Conservation (phyloP, 345 rosid species). For the Combretum micranthum region DNA sequence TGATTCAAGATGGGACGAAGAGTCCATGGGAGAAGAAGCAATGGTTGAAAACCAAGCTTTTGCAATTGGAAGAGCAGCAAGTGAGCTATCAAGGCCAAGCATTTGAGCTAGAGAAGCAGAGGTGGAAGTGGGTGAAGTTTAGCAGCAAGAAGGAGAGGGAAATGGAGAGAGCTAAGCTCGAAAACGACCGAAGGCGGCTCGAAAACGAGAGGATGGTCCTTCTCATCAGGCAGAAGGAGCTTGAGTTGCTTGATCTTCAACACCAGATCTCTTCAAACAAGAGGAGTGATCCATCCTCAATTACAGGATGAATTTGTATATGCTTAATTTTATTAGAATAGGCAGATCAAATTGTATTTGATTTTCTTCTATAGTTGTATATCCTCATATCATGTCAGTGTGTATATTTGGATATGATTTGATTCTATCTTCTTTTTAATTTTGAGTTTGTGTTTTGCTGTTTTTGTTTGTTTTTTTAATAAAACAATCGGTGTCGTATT, state of each 20-base stretch:
- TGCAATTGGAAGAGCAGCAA: slow-evolving; percentile 72
- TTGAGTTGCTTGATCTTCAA: slow-evolving; percentile 45
- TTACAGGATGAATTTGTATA: slow-evolving; percentile 32
- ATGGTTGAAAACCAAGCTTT: slow-evolving; percentile 50
- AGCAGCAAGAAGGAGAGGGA: slow-evolving; percentile 89
- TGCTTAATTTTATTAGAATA: not conserved
- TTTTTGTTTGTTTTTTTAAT: no score
- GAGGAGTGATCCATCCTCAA: slow-evolving; percentile 58
- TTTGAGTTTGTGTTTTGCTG: no score
- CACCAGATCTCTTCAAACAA: slow-evolving; percentile 43
- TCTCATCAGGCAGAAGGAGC: slow-evolving; percentile 55
- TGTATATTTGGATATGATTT: no score
- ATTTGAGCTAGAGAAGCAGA: slow-evolving; percentile 78
- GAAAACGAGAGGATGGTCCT: slow-evolving; percentile 79
- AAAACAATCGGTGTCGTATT: no score
- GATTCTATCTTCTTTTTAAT: no score
- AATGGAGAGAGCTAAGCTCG: slow-evolving; percentile 79
- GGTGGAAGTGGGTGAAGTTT: slow-evolving; percentile 87
- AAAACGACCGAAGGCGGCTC: slow-evolving; percentile 54
- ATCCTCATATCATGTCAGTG: no score
- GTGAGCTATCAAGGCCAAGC: slow-evolving; percentile 55
- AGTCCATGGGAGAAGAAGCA: slow-evolving; percentile 87
- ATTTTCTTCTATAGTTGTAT: not conserved
- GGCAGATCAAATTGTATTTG: not conserved
- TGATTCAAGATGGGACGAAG: slow-evolving; percentile 46